Base-by-base conservation (phyloP, 2,329 filamentous ascomycete genomes). In the Clarireedia monteithiana region DNA sequence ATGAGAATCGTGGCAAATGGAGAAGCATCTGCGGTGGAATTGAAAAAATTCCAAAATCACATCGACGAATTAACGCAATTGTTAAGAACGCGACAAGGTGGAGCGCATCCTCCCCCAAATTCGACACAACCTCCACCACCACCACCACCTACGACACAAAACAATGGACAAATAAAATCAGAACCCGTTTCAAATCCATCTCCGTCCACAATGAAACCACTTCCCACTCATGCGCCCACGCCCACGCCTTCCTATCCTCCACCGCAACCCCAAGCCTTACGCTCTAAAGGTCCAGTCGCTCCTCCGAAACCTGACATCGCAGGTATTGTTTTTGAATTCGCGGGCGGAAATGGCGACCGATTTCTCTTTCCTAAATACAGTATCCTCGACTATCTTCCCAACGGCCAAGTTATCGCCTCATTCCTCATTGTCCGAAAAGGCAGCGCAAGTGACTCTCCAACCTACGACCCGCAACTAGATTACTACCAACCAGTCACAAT, bases 1-100 rank as follows among this genome's bases (percentile, higher is more conserved):
- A 94, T 94, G 89, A 89, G 89, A 68, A 82, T 88, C 53, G 89
- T 94, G 0, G 89, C 89, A 0, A 83, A 85, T 27, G 88, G 88
- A 1, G 80, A 85, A 62, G 89, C 89, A 0, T 83, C 81, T 12
- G 79, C 82, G 39, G 80, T 83, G 14, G 87, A 94, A 67, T 73
- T 94, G 12, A 82, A 83, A 48, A 81, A 84, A 59, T 94, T 94
- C 63, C 89, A 94, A 67, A 79, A 78, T 49, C 88, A 94, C 44
- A 94, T 94, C 59, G 86, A 91, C 64, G 84, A 90, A 67, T 79
- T 94, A 56, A 91, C 61, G 73, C 78, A 79, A 76, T 59, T 85
- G 79, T 67, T 84, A 80, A 69, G 82, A 79, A 12, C 77, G 78
- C 39, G 82, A 80, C 15, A 85, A 83, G 60, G 71, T 80, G 39